Evolutionary conservation across 2,329 filamentous ascomycete species (phyloP).

Genomic region (Penicillium italicum): DNA sequence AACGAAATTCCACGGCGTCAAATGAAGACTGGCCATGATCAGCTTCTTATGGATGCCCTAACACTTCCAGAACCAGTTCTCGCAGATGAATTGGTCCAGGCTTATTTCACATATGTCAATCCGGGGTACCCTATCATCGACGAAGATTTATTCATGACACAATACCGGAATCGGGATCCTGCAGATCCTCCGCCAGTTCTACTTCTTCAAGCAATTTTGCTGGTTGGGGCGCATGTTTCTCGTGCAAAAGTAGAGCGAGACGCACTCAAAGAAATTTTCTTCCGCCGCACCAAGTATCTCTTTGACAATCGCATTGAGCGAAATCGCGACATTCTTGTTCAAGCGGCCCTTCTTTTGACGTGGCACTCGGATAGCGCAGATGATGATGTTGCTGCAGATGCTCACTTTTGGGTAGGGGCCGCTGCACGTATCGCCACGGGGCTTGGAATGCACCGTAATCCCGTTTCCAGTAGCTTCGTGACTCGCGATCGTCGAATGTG

Average conservation of each 20-base stretch:
- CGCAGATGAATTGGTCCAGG: constrained; percentile 50
- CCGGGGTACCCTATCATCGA: constrained; percentile 53
- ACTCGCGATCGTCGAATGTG: constrained; percentile 43
- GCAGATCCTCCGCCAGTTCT: constrained; percentile 47
- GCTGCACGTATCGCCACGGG: constrained; percentile 53
- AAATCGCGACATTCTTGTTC: constrained; percentile 53
- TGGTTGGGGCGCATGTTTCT: constrained; percentile 52
- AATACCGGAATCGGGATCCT: constrained; percentile 48
- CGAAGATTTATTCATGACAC: constrained; percentile 50
- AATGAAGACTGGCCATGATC: constrained; percentile 44
- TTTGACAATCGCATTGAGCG: constrained; percentile 54
- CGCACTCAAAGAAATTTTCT: constrained; percentile 49
- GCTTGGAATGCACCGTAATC: constrained; percentile 52
- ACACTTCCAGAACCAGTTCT: constrained; percentile 48
- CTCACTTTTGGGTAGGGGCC: constrained; percentile 53
- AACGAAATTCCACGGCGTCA: constrained; percentile 45
- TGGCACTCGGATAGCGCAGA: constrained; percentile 54
- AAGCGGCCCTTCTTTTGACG: constrained; percentile 53
- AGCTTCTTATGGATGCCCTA: constrained; percentile 48
- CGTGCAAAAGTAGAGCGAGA: constrained; percentile 42
- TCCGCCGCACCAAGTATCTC: constrained; percentile 52
- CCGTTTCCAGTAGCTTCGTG: constrained; percentile 41
- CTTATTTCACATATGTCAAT: constrained; percentile 52
- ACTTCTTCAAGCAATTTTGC: constrained; percentile 50
- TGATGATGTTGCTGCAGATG: constrained; percentile 54